A percentile compares a stretch with the other conserved stretches of the same genome.
These are phyloP conservation scores for Tubosaeta sp. DNA, from an alignment of 768 basidiomycete species.

Conservation along the genomic window DNA sequence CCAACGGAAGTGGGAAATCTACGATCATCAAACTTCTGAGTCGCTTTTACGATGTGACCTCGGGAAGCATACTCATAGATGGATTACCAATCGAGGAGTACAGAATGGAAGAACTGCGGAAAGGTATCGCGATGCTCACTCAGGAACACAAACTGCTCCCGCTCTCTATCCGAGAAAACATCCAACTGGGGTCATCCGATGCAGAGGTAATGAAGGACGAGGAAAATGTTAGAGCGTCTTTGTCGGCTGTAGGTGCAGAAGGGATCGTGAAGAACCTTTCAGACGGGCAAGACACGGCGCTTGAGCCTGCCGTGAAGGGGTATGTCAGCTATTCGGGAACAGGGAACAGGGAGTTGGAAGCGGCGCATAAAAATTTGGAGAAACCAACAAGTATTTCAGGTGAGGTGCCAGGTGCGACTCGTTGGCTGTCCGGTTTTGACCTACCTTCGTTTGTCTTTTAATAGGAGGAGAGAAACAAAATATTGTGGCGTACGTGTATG, in stretches of 20 bases:
- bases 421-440: neutral
- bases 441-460: neutral
- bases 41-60: conserved; percentile 29
- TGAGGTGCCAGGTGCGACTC: neutral
- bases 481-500: conserved; percentile 20
- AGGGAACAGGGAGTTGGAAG: conserved; percentile 11
- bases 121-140: conserved; percentile 38
- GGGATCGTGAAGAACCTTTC: conserved; percentile 36
- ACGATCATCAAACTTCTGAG: conserved; percentile 40
- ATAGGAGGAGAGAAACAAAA: conserved; percentile 32
- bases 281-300: conserved; percentile 35
- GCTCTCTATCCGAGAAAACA: conserved; percentile 38
- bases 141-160: conserved; percentile 39
- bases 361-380: conserved; percentile 16
- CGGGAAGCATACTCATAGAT: conserved; percentile 39
- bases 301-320: conserved; percentile 30
- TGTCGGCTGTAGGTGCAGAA: conserved; percentile 37
- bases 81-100: conserved; percentile 33
- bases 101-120: conserved; percentile 30
- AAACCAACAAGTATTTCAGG: conserved; percentile 25
- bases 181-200: conserved; percentile 31
- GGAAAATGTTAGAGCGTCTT: conserved; percentile 15
- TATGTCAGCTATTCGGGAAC: conserved; percentile 25
- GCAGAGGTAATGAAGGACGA: conserved; percentile 11
- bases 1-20: conserved; percentile 33